Evolutionary conservation across 331 rosid species (phyloP), one percentile per base, ranked within the genome.

Genomic region (Dryas integrifolia): DNA sequence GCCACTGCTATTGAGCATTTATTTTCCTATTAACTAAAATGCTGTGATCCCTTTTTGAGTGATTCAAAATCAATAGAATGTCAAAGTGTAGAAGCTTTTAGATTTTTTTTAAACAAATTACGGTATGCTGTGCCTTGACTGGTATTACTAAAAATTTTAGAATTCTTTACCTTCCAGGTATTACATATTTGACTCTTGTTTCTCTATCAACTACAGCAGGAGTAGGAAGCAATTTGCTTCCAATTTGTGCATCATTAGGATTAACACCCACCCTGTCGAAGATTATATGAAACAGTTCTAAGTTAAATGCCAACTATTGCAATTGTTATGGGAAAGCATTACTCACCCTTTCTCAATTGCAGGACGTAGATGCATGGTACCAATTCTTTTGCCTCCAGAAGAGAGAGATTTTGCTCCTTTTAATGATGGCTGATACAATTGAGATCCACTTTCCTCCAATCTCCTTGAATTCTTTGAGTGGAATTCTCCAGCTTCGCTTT

Each of bases 331-430:
- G 66, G 58, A 30, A 61, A 79, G 71, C 65, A 70, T 59, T 45
- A 75, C 90, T 45, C 49, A 88, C 93, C 73, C 65, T 49, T 79
- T 82, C 71, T 82, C 85, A 66, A 56, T 59, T 69, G 79, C 69
- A 53, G 82, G 70, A 66, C 60, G 75, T 61, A 60, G 79, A 72
- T n/a, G 72, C 75, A 62, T 70, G 66, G 82, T 77, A 68, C 80
- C 79, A 77, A 52, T 69, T 67, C 66, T 72, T 67, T 74, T 70
- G 65, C 40, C 68, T 70, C 80, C 88, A 68, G 78, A 82, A 38
- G 83, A 78, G 70, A 70, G 4, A 65, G 69, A 69, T 24, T 72
- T 83, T 51, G 75, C 79, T 77, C 84, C 86, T 38, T 65, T 64
- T 55, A 82, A 64, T 56, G 83, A 82, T 35, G 86, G 79, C 51